Base-by-base conservation (phyloP, 2,329 filamentous ascomycete genomes). In the Neobulgaria alba region DNA sequence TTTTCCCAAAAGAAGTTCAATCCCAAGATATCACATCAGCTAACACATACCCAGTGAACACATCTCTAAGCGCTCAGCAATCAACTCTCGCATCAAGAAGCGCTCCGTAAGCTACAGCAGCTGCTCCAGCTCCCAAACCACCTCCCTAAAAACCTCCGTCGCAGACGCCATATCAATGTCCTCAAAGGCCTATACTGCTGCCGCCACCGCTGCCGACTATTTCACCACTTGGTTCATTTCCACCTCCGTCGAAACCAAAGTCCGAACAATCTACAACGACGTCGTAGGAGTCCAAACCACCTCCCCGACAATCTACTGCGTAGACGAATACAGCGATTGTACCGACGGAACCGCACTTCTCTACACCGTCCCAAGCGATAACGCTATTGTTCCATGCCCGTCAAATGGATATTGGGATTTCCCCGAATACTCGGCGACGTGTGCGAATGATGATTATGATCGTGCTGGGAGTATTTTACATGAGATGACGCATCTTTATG, bases 151-250 rank as follows among this genome's bases (percentile, higher is more conserved):
- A 19, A 51, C 48, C 31, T 47, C 36, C 10, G 47, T 54, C 9
- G 4, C 41, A 3, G 35, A 54, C 29, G 48, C 51, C 15, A 52
- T 54, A 29, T 40, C 48, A 7, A 36, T 52, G 38, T 41, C 51
- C 4, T 36, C 31, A 4, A 45, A 44, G 4, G 49, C 51, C 2
- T 54, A 52, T 36, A 54, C 49, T 10, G 51, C 51, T 1, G 51
- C 51, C 8, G 48, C 17, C 7, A 46, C 41, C 3, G 49, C 7
- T 3, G 48, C 48, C 2, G 23, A 51, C 33, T 42, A 46, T 18
- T 54, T 49, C 44, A 52, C 49, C 14, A 45, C 43, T 31, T 54
- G 51, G 51, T 54, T 54, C 49, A 52, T 39, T 16, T 48, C 48
- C 2, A 52, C 49, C 10, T 37, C 48, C 0, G 32, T 43, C 15